Conservation (phyloP, 345 rosid genomes). For the Hibiscus mutabilis region DNA sequence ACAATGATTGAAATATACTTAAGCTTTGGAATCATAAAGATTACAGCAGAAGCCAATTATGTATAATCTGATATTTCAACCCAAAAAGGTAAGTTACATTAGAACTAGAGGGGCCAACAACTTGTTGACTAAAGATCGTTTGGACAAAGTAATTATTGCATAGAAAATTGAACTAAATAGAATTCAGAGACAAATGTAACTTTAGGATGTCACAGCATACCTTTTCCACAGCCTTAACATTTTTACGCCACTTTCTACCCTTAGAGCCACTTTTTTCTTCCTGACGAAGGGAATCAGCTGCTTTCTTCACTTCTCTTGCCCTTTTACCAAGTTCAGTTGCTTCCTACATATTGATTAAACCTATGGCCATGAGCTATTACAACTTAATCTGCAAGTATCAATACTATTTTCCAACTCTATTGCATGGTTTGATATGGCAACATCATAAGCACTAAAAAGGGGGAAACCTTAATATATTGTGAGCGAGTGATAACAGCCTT, state of each 20-base stretch:
- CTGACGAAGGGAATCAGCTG: conserved; percentile 90
- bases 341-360: conserved; percentile 45
- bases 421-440: background rate
- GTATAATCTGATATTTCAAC: background rate
- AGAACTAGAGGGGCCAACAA: background rate
- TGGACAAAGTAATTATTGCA: background rate
- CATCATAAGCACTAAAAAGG: background rate
- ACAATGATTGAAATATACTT: background rate
- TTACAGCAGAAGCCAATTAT: background rate
- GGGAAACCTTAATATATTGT: conserved; percentile 75
- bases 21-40: background rate
- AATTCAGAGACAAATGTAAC: background rate
- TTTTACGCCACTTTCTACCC: conserved; percentile 96
- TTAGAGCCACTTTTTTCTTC: conserved; percentile 94
- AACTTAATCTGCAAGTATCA: background rate
- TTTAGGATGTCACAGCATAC: conserved; percentile 23
- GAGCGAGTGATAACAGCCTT: conserved; percentile 98
- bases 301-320: conserved; percentile 88
- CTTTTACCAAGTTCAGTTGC: conserved; percentile 97
- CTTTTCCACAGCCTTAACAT: conserved; percentile 92
- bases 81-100: background rate
- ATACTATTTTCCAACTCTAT: background rate
- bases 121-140: background rate
- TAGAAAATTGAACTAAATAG: background rate
- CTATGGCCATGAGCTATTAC: background rate